phyloP scores from a whole-genome alignment of 1,284 basidiomycete genomes.

The Dichomitus squalens region DNA sequence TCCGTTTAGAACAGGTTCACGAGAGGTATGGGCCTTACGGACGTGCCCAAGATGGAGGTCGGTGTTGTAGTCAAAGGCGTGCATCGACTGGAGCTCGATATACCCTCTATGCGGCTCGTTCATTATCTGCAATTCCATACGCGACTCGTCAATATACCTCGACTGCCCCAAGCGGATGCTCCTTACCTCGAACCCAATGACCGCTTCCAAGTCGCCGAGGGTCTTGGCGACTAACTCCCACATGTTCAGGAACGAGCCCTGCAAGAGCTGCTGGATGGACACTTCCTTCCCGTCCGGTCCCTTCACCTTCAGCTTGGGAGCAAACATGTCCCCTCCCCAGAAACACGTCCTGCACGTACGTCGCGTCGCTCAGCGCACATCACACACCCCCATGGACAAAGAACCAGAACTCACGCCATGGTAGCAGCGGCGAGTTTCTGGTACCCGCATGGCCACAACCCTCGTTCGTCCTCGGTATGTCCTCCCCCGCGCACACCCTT shows the following conservation, averaged over 20 bases:
- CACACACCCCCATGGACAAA: background rate
- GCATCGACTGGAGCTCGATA: constrained; percentile 80
- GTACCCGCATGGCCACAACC: constrained; percentile 91
- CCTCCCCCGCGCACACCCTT: constrained; percentile 77
- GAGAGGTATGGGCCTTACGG: constrained; percentile 52
- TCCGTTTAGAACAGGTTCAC: background rate
- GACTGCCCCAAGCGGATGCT: background rate
- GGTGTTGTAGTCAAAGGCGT: constrained; percentile 91
- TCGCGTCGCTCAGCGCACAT: background rate
- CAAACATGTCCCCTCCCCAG: constrained; percentile 87
- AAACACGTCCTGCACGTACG: constrained; percentile 66
- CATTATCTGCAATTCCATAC: constrained; percentile 62
- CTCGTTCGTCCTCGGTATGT: constrained; percentile 70
- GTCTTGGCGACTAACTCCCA: constrained; percentile 71
- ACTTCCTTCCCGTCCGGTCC: constrained; percentile 50
- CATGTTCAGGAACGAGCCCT: constrained; percentile 80
- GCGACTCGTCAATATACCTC: background rate
- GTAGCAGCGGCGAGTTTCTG: constrained; percentile 87
- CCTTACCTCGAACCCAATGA: constrained; percentile 86
- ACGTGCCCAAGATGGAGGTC: constrained; percentile 88
- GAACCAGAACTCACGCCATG: constrained; percentile 68
- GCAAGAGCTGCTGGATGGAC: constrained; percentile 83
- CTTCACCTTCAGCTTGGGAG: constrained; percentile 70
- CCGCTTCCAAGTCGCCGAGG: constrained; percentile 75
- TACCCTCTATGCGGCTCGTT: constrained; percentile 98